Conservation (phyloP, 148 eudicot species). For the Vaccinium vitisidaea region DNA sequence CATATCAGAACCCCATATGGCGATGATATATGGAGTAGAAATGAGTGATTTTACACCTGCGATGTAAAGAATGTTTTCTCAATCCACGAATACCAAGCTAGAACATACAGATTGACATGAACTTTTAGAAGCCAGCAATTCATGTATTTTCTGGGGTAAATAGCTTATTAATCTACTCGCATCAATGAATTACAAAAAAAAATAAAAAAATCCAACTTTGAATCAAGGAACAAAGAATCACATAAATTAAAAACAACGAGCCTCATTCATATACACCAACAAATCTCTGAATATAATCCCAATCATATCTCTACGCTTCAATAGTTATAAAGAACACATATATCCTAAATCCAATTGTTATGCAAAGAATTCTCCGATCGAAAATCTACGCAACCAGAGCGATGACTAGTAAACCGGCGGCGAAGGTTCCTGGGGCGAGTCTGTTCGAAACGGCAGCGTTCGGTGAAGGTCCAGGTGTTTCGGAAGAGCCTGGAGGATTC, state of each 20-base stretch:
- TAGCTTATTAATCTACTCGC: too few relatives aligned
- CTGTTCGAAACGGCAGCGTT: background rate
- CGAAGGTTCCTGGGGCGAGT: background rate
- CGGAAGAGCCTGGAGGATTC: background rate
- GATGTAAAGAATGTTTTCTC: too few relatives aligned
- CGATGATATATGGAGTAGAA: too few relatives aligned
- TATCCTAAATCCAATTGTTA: background rate
- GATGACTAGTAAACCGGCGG: background rate
- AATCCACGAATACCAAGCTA: too few relatives aligned
- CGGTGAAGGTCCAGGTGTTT: background rate
- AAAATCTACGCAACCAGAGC: background rate
- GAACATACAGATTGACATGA: too few relatives aligned
- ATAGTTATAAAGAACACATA: background rate
- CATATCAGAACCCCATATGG: too few relatives aligned
- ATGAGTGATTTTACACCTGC: too few relatives aligned
- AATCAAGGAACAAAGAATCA: background rate
- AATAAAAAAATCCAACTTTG: background rate
- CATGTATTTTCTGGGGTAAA: too few relatives aligned
- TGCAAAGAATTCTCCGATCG: background rate
- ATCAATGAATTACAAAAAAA: background rate
- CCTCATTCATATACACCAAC: background rate
- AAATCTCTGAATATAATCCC: background rate
- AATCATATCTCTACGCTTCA: background rate
- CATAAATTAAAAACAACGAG: background rate
- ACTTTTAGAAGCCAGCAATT: too few relatives aligned